phyloP scores from a whole-genome alignment of 2,329 filamentous ascomycete genomes.

The Cadophora malorum region DNA sequence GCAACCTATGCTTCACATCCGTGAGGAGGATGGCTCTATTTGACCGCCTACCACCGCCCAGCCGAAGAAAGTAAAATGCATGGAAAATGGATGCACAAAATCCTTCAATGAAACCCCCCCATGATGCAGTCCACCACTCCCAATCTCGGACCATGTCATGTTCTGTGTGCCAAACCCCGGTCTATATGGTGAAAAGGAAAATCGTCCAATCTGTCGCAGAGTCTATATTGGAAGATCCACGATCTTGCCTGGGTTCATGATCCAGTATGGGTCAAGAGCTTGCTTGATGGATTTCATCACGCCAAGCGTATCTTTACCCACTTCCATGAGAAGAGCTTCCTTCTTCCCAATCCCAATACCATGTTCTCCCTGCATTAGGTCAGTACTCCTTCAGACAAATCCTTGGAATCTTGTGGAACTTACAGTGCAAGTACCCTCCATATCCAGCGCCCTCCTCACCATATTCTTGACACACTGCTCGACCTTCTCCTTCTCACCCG shows the following conservation, averaged over 20 bases:
- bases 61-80: background rate
- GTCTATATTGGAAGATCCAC: constrained; percentile 65
- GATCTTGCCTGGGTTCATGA: constrained; percentile 93
- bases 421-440: constrained; percentile 89
- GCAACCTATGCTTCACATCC: constrained; percentile 29
- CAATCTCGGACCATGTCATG: background rate
- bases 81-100: constrained; percentile 1
- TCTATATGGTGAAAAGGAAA: background rate
- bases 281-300: constrained; percentile 86
- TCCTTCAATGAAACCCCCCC: background rate
- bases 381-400: background rate
- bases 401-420: constrained; percentile 31
- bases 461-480: constrained; percentile 86
- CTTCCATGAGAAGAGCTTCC: constrained; percentile 76
- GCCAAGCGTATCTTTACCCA: constrained; percentile 79
- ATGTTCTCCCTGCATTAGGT: constrained; percentile 69
- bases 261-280: constrained; percentile 84
- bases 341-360: constrained; percentile 89
- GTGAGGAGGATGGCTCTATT: constrained; percentile 36
- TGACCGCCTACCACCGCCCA: constrained; percentile 1
- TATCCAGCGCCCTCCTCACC: constrained; percentile 87
- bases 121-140: constrained; percentile 5
- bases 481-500: constrained; percentile 74
- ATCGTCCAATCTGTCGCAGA: background rate
- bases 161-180: background rate